Conservation (phyloP, 2,329 filamentous ascomycete genomes). For the Colletotrichum melonis region DNA sequence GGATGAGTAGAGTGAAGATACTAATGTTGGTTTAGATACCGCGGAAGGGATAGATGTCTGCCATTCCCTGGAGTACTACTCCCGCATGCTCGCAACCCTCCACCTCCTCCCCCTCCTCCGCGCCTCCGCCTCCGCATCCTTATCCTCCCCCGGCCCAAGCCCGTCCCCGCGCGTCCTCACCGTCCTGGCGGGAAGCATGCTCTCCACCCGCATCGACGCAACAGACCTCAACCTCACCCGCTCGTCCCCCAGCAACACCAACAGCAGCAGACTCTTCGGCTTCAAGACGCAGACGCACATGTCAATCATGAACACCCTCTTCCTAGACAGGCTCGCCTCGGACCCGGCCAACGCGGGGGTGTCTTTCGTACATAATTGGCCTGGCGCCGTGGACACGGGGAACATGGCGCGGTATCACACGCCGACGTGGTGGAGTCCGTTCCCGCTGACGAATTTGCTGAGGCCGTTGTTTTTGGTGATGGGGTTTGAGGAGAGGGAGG, state of each 20-base stretch:
- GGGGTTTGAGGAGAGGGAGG: conserved; percentile 11
- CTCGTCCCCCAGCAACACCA: not conserved
- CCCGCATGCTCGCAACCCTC: conserved; percentile 53
- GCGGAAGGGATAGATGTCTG: conserved; percentile 55
- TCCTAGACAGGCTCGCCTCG: conserved; percentile 39
- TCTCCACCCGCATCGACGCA: conserved; percentile 35
- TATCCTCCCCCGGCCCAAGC: conserved; percentile 47
- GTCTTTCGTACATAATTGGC: conserved; percentile 45
- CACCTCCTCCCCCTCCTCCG: conserved; percentile 48
- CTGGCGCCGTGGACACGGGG: conserved; percentile 43
- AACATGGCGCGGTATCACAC: conserved; percentile 23
- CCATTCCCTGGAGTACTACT: conserved; percentile 55
- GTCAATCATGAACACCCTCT: conserved; percentile 39
- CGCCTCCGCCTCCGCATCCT: conserved; percentile 47
- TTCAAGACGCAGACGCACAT: conserved; percentile 37
- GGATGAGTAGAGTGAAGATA: no score
- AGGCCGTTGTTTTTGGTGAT: conserved; percentile 27
- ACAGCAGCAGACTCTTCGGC: conserved; percentile 37
- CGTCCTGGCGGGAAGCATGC: conserved; percentile 39
- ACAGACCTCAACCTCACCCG: conserved; percentile 40
- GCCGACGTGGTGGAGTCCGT: conserved; percentile 10
- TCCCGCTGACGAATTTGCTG: conserved; percentile 22
- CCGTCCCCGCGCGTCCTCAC: conserved; percentile 40
- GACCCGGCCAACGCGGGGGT: conserved; percentile 31
- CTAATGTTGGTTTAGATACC: conserved; percentile 43